Evolutionary conservation across 768 basidiomycete species (phyloP).

Genomic region (Polyporus arcularius): DNA sequence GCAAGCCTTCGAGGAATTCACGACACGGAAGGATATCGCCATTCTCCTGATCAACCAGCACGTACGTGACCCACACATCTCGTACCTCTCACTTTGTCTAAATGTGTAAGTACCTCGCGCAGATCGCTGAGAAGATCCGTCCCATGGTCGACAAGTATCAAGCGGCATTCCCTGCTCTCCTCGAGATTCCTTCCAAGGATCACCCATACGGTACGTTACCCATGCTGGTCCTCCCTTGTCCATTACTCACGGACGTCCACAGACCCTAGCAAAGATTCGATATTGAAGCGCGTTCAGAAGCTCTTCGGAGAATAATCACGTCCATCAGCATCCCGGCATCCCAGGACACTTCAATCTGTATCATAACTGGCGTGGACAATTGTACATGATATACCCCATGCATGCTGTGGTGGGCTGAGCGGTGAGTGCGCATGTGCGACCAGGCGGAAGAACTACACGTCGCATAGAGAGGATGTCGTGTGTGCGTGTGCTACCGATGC

Average conservation of each 20-base stretch:
- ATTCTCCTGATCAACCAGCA: constrained; percentile 99
- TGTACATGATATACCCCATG: constrained; percentile 18
- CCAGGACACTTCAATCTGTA: constrained; percentile 9
- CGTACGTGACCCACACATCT: constrained; percentile 51
- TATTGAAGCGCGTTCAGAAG: constrained; percentile 96
- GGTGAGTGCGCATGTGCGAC: constrained; percentile 6
- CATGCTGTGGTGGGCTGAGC: constrained; percentile 4
- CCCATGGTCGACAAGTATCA: constrained; percentile 94
- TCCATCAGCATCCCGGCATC: not conserved
- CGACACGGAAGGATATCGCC: constrained; percentile 91
- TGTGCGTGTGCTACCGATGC: constrained; percentile 40
- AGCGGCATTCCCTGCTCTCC: constrained; percentile 92
- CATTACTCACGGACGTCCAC: constrained; percentile 22
- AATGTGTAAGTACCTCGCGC: constrained; percentile 1
- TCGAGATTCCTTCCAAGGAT: constrained; percentile 98
- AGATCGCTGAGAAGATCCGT: constrained; percentile 98
- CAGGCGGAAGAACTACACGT: not conserved
- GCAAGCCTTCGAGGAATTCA: constrained; percentile 91
- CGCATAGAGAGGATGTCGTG: not conserved
- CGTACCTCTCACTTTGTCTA: not conserved
- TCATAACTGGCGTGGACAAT: constrained; percentile 13
- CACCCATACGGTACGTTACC: constrained; percentile 85
- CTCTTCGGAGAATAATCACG: constrained; percentile 80
- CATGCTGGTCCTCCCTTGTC: constrained; percentile 4
- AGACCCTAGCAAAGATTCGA: constrained; percentile 96